Conservation (phyloP, 768 basidiomycete genomes). For the Gloeophyllum trabeum region DNA sequence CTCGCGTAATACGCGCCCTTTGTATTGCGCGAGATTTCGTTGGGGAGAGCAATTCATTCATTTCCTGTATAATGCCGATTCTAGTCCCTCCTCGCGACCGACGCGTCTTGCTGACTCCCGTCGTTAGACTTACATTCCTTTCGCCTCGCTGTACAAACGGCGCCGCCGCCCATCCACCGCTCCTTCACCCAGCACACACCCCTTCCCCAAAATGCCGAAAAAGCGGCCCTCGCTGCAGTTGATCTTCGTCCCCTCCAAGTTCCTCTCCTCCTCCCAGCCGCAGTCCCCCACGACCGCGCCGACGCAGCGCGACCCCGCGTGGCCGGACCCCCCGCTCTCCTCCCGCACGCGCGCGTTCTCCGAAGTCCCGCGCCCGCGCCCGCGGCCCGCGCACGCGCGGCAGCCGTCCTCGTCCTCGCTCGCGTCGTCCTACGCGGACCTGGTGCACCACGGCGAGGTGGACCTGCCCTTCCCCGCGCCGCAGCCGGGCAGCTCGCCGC, state of each 20-base stretch:
- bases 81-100: no score
- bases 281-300: slow-evolving; percentile 1
- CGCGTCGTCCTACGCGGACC: slow-evolving; percentile 41
- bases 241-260: slow-evolving; percentile 37
- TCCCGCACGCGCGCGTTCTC: slow-evolving; percentile 9
- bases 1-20: no score
- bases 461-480: slow-evolving; percentile 5
- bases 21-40: no score
- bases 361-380: neutral
- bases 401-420: neutral
- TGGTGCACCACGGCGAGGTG: slow-evolving; percentile 15
- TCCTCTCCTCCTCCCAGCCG: slow-evolving; percentile 18
- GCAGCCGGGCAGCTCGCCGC: slow-evolving; percentile 1
- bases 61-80: no score
- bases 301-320: slow-evolving; percentile 5
- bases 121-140: no score
- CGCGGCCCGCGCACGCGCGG: neutral
- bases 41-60: no score
- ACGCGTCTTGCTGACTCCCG: no score
- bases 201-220: slow-evolving; percentile 34
- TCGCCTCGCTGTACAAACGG: no score
- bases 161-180: no score
- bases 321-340: no score
- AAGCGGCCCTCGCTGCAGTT: slow-evolving; percentile 44
- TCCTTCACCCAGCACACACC: no score